These are phyloP conservation scores for Graphiopsis chlorocephala DNA, from an alignment of 2,329 filamentous ascomycete species.

Conservation along the genomic window DNA sequence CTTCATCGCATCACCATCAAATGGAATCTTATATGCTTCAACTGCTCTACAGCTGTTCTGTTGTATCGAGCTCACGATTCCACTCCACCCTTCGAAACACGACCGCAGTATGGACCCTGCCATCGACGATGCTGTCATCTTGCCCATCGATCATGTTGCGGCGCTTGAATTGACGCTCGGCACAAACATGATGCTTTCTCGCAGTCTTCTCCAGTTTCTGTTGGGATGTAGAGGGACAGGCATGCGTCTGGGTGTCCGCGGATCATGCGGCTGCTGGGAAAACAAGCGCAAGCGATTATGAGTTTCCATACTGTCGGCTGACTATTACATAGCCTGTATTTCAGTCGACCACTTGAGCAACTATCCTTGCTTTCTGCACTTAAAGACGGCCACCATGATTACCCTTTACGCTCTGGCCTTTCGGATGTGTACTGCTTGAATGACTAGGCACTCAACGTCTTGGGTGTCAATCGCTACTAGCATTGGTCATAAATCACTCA, in stretches of 20 bases:
- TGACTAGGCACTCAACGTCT: too few relatives aligned
- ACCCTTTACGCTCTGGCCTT: too few relatives aligned
- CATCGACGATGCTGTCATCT: background rate
- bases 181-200: background rate
- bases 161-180: background rate
- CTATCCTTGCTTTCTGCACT: too few relatives aligned
- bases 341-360: too few relatives aligned
- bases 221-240: background rate
- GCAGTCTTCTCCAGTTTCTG: background rate
- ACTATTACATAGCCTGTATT: too few relatives aligned
- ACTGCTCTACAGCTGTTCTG: background rate
- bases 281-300: background rate
- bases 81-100: background rate
- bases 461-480: too few relatives aligned
- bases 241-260: background rate
- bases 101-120: too few relatives aligned
- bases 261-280: background rate
- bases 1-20: background rate
- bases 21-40: background rate
- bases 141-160: background rate
- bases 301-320: too few relatives aligned
- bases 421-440: too few relatives aligned
- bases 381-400: too few relatives aligned
- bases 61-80: background rate
- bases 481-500: too few relatives aligned